Conservation (phyloP, 108 stramenopile species). For the Discostella pseudostelligera region DNA sequence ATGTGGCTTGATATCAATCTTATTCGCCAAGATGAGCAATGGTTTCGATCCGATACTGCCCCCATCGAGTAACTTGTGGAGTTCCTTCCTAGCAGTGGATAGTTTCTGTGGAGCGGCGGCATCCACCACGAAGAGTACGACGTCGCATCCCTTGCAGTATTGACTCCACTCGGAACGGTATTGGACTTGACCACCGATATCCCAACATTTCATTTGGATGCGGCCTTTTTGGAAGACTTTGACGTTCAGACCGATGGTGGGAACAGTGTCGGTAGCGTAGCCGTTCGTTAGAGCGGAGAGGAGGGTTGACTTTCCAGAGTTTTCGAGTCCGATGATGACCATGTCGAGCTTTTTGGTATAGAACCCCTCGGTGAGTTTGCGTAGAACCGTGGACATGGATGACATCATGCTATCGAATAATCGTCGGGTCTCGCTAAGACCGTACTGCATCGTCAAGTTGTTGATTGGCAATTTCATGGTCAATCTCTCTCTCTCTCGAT, state of each 20-base stretch:
- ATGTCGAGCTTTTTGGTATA: conserved; percentile 97
- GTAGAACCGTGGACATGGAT: conserved; percentile 78
- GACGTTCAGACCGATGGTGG: conserved; percentile 95
- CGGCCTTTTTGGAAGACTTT: conserved; percentile 89
- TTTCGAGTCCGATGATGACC: conserved; percentile 93
- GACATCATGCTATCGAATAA: neutral
- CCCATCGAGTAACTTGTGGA: conserved; percentile 93
- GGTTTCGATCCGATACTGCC: conserved; percentile 88
- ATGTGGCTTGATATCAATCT: conserved; percentile 92
- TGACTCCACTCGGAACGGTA: conserved; percentile 93
- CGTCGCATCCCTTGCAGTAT: conserved; percentile 94
- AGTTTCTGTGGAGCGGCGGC: conserved; percentile 88
- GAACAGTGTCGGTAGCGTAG: conserved; percentile 90
- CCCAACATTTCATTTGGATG: conserved; percentile 98
- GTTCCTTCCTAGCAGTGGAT: conserved; percentile 87
- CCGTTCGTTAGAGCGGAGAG: conserved; percentile 93
- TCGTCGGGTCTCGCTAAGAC: neutral
- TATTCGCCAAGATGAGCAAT: conserved; percentile 91
- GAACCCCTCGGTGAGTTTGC: conserved; percentile 78
- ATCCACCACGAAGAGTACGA: conserved; percentile 95
- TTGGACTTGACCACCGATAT: conserved; percentile 93
- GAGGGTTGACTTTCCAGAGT: conserved; percentile 94
- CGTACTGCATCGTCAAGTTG: neutral
- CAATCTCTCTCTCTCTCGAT: neutral
- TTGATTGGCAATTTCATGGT: neutral